Conservation (phyloP, 1,284 basidiomycete species). For the Phellopilus nigrolimitatus region DNA sequence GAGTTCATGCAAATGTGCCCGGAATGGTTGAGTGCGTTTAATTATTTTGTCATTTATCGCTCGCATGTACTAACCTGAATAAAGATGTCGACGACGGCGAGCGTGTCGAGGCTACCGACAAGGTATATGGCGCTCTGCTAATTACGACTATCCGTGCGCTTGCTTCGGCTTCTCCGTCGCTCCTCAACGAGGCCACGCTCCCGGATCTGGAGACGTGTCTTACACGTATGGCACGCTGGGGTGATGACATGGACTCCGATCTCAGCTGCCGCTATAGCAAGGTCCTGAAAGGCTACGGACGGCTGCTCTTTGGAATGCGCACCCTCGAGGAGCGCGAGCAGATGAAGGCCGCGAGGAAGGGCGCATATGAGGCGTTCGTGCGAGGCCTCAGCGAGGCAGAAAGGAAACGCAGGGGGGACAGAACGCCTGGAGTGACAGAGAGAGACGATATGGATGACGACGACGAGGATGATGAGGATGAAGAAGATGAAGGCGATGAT, state of each 20-base stretch:
- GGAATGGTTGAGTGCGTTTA: slow-evolving; percentile 31
- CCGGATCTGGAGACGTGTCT: slow-evolving; percentile 37
- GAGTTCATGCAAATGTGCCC: slow-evolving; percentile 32
- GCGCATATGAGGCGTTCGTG: slow-evolving; percentile 32
- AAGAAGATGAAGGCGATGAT: slow-evolving; percentile 23
- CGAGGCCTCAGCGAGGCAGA: not conserved
- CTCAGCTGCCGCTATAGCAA: slow-evolving; percentile 28
- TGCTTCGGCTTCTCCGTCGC: slow-evolving; percentile 28
- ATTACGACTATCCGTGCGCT: slow-evolving; percentile 34
- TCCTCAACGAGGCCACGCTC: slow-evolving; percentile 26
- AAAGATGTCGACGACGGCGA: slow-evolving; percentile 37
- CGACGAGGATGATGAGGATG: slow-evolving; percentile 26
- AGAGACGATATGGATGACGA: slow-evolving; percentile 27
- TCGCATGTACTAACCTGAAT: not conserved
- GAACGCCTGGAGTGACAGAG: slow-evolving; percentile 20
- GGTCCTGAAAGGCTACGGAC: slow-evolving; percentile 36
- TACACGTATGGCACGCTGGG: slow-evolving; percentile 28
- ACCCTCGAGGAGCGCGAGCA: slow-evolving; percentile 29
- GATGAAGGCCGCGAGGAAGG: slow-evolving; percentile 31
- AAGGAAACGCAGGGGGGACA: not conserved
- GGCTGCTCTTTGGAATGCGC: slow-evolving; percentile 29
- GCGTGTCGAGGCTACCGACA: slow-evolving; percentile 32
- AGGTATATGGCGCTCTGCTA: slow-evolving; percentile 35
- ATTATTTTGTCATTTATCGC: not conserved
- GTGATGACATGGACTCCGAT: slow-evolving; percentile 26